phyloP scores from a whole-genome alignment of 1,284 basidiomycete genomes.

The Xerocomus amazonicus region DNA sequence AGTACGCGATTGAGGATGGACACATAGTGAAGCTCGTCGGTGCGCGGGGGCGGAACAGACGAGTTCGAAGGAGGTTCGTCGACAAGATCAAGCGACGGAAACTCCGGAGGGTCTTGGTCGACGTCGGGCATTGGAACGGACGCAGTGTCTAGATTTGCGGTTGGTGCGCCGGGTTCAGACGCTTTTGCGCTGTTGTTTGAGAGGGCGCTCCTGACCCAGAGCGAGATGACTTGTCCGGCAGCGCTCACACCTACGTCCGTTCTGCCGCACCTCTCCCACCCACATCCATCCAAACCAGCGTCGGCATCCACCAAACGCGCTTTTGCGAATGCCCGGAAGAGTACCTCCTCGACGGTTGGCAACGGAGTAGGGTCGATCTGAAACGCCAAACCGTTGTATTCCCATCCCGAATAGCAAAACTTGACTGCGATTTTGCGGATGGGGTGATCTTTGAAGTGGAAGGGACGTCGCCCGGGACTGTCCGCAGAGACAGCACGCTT shows the following conservation, averaged over 20 bases:
- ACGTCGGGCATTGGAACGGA: not conserved
- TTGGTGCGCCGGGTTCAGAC: not conserved
- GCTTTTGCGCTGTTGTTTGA: not conserved
- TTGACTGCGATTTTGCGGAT: conserved; percentile 89
- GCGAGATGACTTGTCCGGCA: conserved; percentile 89
- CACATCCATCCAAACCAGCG: conserved; percentile 79
- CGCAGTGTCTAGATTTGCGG: not conserved
- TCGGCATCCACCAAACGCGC: conserved; percentile 72
- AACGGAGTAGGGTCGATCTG: conserved; percentile 68
- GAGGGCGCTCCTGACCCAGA: conserved; percentile 80
- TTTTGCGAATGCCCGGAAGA: conserved; percentile 80
- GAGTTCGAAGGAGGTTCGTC: conserved; percentile 30
- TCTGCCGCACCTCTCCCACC: conserved; percentile 88
- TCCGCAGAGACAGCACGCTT: conserved; percentile 6
- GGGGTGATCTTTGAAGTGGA: conserved; percentile 68
- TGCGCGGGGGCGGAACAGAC: conserved; percentile 25
- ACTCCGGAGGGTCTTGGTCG: conserved; percentile 1
- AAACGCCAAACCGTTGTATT: conserved; percentile 87
- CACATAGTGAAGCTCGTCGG: conserved; percentile 73
- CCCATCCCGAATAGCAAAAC: conserved; percentile 90
- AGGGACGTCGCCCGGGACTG: conserved; percentile 31
- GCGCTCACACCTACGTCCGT: conserved; percentile 96
- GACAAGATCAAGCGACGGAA: conserved; percentile 14
- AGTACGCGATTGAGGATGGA: conserved; percentile 86
- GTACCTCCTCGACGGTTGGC: conserved; percentile 87